Base-by-base conservation (phyloP, 1,139 yeast species). In the Debaryomycetaceae sp. region DNA sequence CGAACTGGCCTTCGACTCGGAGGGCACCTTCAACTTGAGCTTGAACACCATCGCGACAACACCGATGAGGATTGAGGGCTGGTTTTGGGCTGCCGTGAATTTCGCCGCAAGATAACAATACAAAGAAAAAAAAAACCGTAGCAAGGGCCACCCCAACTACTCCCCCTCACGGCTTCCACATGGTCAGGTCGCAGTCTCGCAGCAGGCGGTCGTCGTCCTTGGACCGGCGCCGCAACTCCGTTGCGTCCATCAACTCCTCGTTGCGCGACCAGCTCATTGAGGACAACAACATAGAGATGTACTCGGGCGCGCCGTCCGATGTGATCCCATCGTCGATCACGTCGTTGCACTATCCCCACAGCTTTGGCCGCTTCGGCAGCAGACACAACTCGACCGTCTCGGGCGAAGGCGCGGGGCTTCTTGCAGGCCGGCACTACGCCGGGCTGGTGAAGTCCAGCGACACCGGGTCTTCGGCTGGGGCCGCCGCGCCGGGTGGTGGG, bases 261-360 rank as follows among this genome's bases (percentile, higher is more conserved):
- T 32, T 39, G 3, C 44, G 54, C 28, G 38, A 40, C 9, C 56
- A 52, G 30, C 45, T 58, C 27, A 47, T 55, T 16, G 78, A 73
- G 33, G 76, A 65, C 15, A 72, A 73, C 43, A 72, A 61, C 40
- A 58, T 71, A 28, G 96, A 89, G 53, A 80, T 86, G 61, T 89
- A 74, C 56, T 81, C 94, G 4, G 97, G 97, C 24, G 96, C 95
- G 1, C 85, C 86, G 0, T 78, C 89, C 4, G 95, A 84, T 46
- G 76, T 85, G 23, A 79, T 89, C 26, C 97, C 98, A 1, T 83
- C 95, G 16, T 84, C 96, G 1, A 83, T 86, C 42, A 77, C 94
- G 1, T 76, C 95, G 1, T 84, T 89, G 51, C 96, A 86, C 51
- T 93, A 84, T 45, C 71, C 74, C 5, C 78, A 74, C 58, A 73